Conservation (phyloP, 257 asterid species). For the Fraxinus cuspidata region DNA sequence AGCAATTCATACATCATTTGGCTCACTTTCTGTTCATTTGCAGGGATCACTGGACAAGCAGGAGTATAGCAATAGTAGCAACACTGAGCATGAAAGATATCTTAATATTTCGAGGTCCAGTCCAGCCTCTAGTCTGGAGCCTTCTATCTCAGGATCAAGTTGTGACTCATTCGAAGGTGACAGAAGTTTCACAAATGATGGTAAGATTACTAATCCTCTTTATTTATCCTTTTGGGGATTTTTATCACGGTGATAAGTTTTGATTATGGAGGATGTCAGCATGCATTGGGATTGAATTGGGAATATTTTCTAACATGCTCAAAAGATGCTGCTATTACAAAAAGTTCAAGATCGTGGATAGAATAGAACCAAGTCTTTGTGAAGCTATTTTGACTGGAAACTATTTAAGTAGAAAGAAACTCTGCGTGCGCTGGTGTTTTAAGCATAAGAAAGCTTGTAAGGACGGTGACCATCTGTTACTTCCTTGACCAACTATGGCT, state of each 20-base stretch:
- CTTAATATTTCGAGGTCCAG: slow-evolving; percentile 39
- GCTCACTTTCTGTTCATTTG: slow-evolving; percentile 22
- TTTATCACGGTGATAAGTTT: slow-evolving; percentile 12
- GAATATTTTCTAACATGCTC: neutral
- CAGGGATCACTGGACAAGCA: slow-evolving; percentile 51
- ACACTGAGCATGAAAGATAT: slow-evolving; percentile 38
- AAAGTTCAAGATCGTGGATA: neutral
- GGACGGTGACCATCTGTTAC: neutral
- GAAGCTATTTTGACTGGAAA: neutral
- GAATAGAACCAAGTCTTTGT: neutral
- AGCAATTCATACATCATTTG: neutral
- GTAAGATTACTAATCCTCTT: slow-evolving; percentile 38
- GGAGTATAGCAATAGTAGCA: slow-evolving; percentile 35
- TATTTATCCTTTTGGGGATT: slow-evolving; percentile 18
- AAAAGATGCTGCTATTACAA: neutral
- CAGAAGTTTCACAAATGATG: slow-evolving; percentile 49
- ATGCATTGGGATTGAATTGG: neutral
- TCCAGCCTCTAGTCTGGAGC: slow-evolving; percentile 52
- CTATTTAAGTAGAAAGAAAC: neutral
- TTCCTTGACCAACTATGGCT: neutral
- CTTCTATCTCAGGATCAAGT: slow-evolving; percentile 64
- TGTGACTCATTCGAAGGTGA: slow-evolving; percentile 56
- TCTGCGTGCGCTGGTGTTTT: neutral
- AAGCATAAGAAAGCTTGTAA: neutral
- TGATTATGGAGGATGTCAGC: slow-evolving; percentile 1